Evolutionary conservation across 495 filamentous ascomycete species (phyloP).

Genomic region (Neurospora sp.): DNA sequence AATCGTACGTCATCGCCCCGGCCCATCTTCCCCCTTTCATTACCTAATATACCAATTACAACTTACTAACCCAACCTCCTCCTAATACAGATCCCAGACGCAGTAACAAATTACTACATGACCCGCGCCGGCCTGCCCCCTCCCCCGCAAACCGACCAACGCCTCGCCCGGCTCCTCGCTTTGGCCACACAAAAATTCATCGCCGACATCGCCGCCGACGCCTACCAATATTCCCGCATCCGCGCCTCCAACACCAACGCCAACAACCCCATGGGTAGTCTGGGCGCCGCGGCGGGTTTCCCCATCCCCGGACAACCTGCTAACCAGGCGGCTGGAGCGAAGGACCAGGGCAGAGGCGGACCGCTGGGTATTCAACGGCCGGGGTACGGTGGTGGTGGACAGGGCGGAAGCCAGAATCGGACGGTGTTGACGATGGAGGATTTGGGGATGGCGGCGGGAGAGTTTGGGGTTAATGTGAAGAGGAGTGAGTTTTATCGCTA

Average conservation of each 20-base stretch:
- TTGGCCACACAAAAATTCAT: constrained; percentile 97
- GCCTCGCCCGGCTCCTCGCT: constrained; percentile 83
- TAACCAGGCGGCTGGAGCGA: constrained; percentile 43
- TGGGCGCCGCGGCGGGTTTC: constrained; percentile 68
- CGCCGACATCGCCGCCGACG: constrained; percentile 92
- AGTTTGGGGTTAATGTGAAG: constrained; percentile 96
- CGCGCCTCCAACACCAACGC: constrained; percentile 79
- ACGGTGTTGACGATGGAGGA: constrained; percentile 99
- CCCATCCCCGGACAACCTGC: constrained; percentile 49
- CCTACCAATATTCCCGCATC: constrained; percentile 94
- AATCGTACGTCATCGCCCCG: constrained; percentile 52
- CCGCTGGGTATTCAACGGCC: constrained; percentile 81
- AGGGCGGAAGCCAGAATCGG: constrained; percentile 78
- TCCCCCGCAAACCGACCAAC: constrained; percentile 72
- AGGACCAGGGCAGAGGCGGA: constrained; percentile 46
- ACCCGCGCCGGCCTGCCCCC: constrained; percentile 88
- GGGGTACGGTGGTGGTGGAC: constrained; percentile 86
- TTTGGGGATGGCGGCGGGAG: constrained; percentile 90
- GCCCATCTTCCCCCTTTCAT: not conserved
- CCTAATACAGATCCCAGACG: constrained; percentile 74
- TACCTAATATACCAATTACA: not conserved
- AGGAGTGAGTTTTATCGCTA: constrained; percentile 88
- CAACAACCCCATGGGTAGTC: constrained; percentile 78
- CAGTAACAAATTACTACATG: constrained; percentile 96
- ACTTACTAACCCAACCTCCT: not conserved